phyloP scores from a whole-genome alignment of 2,329 filamentous ascomycete genomes.

The Fusarium denticulatum region DNA sequence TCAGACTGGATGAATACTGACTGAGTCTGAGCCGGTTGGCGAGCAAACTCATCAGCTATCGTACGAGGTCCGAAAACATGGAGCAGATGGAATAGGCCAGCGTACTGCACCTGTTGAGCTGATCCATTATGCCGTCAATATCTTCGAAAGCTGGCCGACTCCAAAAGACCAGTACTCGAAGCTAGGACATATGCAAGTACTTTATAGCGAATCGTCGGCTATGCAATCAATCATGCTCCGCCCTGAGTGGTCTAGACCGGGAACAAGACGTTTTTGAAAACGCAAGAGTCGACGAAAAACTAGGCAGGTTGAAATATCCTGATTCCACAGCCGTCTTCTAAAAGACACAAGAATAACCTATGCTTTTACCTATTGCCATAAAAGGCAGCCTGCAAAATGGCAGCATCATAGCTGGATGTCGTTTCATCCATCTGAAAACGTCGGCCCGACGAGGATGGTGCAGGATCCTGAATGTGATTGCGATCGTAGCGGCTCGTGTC shows the following conservation, averaged over 20 bases:
- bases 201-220: neutral
- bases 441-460: conserved; percentile 25
- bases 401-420: conserved; percentile 49
- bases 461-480: conserved; percentile 28
- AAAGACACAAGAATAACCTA: neutral
- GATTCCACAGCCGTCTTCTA: neutral
- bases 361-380: conserved; percentile 41
- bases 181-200: neutral
- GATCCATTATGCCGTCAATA: neutral
- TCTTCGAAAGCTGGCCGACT: neutral
- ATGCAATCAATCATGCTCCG: neutral
- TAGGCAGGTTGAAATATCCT: neutral
- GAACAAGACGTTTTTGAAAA: conserved; percentile 5
- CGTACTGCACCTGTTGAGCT: conserved; percentile 2
- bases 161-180: neutral
- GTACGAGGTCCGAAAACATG: conserved; percentile 14
- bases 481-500: conserved; percentile 28
- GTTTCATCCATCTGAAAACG: conserved; percentile 48
- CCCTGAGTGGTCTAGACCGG: conserved; percentile 27
- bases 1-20: conserved; percentile 1
- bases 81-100: conserved; percentile 8
- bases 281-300: neutral
- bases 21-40: neutral
- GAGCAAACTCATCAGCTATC: conserved; percentile 17
- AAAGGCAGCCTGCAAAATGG: conserved; percentile 49